phyloP scores from a whole-genome alignment of 768 basidiomycete species.

The Rubroboletus pulcherrimus region DNA sequence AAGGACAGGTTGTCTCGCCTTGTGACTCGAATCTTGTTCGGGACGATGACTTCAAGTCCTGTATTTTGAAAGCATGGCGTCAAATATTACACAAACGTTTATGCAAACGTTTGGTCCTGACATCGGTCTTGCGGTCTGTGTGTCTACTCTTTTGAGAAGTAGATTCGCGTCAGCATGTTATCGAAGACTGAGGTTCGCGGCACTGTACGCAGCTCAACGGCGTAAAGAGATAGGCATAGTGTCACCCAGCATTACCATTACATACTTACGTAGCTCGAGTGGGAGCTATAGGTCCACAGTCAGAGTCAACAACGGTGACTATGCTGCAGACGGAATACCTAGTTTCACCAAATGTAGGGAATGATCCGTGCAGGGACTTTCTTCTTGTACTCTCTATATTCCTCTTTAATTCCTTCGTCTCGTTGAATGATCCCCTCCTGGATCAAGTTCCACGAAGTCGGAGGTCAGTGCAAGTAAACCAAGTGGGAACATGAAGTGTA shows the following conservation, averaged over 20 bases:
- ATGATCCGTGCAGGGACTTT: conserved; percentile 22
- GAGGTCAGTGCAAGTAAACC: background rate
- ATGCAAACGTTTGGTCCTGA: too few species aligned
- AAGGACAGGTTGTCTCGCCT: too few species aligned
- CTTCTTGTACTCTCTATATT: conserved; percentile 22
- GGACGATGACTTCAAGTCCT: too few species aligned
- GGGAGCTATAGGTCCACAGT: too few species aligned
- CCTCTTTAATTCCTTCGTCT: conserved; percentile 11
- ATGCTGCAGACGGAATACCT: background rate
- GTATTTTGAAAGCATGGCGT: too few species aligned
- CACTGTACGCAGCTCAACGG: background rate
- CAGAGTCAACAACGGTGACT: too few species aligned
- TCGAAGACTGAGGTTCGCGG: too few species aligned
- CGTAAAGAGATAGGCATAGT: background rate
- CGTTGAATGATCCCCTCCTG: conserved; percentile 25
- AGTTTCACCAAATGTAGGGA: conserved; percentile 18
- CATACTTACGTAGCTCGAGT: background rate
- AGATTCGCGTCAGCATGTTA: background rate
- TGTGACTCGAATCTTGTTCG: too few species aligned
- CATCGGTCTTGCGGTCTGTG: background rate
- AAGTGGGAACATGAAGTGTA: background rate
- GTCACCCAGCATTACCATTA: background rate
- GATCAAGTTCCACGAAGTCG: background rate
- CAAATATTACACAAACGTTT: too few species aligned
- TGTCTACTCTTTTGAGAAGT: background rate